A percentile compares a stretch with the other conserved stretches of the same genome.
Evolutionary conservation across 768 basidiomycete genomes (phyloP).

Genomic region (Botryobasidium botryosum): DNA sequence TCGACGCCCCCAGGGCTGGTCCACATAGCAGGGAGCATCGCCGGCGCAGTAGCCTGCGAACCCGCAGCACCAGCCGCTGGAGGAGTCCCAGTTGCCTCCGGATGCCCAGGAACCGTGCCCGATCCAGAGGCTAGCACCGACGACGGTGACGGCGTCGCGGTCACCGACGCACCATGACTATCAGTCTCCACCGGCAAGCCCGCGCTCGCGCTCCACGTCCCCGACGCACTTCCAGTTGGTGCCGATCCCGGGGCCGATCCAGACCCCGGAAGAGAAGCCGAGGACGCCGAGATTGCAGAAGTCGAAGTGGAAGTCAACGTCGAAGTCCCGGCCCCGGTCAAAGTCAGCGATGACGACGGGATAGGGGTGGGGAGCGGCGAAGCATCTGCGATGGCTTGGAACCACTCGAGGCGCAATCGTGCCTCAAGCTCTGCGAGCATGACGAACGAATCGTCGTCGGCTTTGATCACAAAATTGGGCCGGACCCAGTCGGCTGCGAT

Average conservation of each 20-base stretch:
- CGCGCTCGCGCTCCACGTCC: too few relatives aligned
- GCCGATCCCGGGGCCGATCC: too few relatives aligned
- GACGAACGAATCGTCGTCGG: constrained; percentile 31
- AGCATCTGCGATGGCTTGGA: constrained; percentile 5
- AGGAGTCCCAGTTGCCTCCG: too few relatives aligned
- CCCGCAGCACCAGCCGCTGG: too few relatives aligned
- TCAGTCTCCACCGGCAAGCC: too few relatives aligned
- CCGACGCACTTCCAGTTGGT: too few relatives aligned
- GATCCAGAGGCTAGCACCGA: neutral
- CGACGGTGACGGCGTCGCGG: neutral
- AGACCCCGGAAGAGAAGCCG: too few relatives aligned
- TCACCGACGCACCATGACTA: constrained; percentile 2
- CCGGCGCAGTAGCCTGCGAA: too few relatives aligned
- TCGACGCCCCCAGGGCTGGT: too few relatives aligned
- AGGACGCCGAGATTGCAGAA: too few relatives aligned
- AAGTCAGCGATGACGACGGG: neutral
- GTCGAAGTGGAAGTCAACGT: too few relatives aligned
- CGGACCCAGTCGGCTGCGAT: constrained; percentile 15
- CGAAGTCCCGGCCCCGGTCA: neutral
- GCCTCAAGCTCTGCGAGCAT: constrained; percentile 28
- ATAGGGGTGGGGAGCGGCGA: neutral
- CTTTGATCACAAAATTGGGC: constrained; percentile 29
- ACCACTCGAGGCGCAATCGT: constrained; percentile 20
- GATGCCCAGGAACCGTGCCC: neutral
- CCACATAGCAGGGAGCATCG: too few relatives aligned